Base-by-base conservation (phyloP, 495 filamentous ascomycete genomes). In the Xylaria flabelliformis region DNA sequence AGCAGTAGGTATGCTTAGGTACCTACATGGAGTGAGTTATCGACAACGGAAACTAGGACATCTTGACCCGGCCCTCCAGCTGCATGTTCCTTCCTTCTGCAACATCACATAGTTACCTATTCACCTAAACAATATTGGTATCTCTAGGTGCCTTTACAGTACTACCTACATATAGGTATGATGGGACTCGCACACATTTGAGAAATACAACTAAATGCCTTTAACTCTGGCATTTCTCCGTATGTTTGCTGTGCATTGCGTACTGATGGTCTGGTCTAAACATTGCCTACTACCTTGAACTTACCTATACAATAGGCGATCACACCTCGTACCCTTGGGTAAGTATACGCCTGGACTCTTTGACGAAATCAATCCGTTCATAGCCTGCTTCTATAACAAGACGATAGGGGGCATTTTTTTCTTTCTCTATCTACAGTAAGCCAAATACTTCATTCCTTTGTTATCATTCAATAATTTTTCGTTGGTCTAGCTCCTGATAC, bases 101-200 rank as follows among this genome's bases (percentile, higher is more conserved):
- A 26, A 56, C 51, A 56, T 56, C 53, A 56, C 50, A 56, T 56
- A 56, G 32, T 56, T 26, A 17, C 8, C 50, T 53, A 53, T 5
- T 29, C 53, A 17, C 0, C 50, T 51, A 51, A 24, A 51, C 48
- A 24, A 24, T 24, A 53, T 26, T 53, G 26, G 21, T 21, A 53
- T 53, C 21, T 53, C 26, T 7, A 24, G 17, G 19, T n/a, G 5
- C 36, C 36, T 50, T 4, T 42, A 7, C 39, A 41, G 34, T 41
- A 12, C n/a, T 41, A 8, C 34, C 4, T 8, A 36, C 34, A 3
- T 36, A 36, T n/a, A 8, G 34, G 46, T 5, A n/a, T 8, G n/a
- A 51, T 24, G 8, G 3, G 24, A 51, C 21, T 50, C 19, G 19
- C 19, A 50, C 46, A 9, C 17, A n/a, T n/a, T 51, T 21, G 46